These are phyloP conservation scores for Zostera marina DNA, from an alignment of 116 monocot species.

Conservation along the genomic window DNA sequence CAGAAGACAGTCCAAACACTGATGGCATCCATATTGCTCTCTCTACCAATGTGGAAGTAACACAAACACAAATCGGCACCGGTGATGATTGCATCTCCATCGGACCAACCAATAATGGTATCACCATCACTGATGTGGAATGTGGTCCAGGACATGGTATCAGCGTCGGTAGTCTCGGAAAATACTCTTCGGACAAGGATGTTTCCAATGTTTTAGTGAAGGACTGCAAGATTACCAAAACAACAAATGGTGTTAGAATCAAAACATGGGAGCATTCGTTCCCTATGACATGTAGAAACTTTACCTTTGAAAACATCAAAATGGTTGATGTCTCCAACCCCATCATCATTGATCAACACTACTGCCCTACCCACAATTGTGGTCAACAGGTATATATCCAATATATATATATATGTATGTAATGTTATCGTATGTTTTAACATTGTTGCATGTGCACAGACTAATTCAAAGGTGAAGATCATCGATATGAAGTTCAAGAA, in stretches of 20 bases:
- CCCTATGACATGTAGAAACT: neutral
- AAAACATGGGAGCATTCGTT: slow-evolving; percentile 45
- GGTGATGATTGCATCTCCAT: slow-evolving; percentile 63
- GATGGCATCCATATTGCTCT: slow-evolving; percentile 44
- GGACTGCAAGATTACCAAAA: slow-evolving; percentile 16
- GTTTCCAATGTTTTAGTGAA: neutral
- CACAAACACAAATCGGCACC: slow-evolving; percentile 24
- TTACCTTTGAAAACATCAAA: slow-evolving; percentile 20
- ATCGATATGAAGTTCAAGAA: slow-evolving; percentile 35
- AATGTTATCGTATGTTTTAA: too few relatives aligned
- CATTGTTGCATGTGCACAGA: too few relatives aligned
- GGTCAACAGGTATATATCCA: slow-evolving; percentile 2
- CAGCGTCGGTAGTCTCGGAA: slow-evolving; percentile 7
- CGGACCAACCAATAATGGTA: slow-evolving; percentile 16
- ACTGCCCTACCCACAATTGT: slow-evolving; percentile 17
- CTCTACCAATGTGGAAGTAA: slow-evolving; percentile 16
- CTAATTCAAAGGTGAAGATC: slow-evolving; percentile 51
- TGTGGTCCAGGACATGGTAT: slow-evolving; percentile 32
- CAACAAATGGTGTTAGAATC: slow-evolving; percentile 42
- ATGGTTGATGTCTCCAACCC: slow-evolving; percentile 36
- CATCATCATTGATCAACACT: slow-evolving; percentile 43
- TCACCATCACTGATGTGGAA: slow-evolving; percentile 18
- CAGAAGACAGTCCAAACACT: slow-evolving; percentile 37
- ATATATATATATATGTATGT: too few relatives aligned
- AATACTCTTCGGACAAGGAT: neutral